phyloP scores from a whole-genome alignment of 768 basidiomycete genomes.

The Rhodotorula kratochvilovae region DNA sequence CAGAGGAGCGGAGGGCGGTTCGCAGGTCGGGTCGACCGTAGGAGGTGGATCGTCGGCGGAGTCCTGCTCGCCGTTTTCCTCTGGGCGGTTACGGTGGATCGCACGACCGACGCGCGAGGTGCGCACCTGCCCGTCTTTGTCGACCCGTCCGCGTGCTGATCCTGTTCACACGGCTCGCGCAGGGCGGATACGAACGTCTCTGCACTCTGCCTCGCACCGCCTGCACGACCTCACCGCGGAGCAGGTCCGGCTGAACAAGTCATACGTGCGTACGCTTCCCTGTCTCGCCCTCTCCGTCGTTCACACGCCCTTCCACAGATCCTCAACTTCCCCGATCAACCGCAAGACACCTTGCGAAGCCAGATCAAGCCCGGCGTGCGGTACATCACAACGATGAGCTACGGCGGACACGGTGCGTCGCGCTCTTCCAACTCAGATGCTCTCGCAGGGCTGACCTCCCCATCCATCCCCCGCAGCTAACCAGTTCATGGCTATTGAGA shows the following conservation, averaged over 20 bases:
- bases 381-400: slow-evolving; percentile 23
- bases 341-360: slow-evolving; percentile 8
- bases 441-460: background rate
- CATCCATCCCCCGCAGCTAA: slow-evolving; percentile 13
- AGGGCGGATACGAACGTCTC: background rate
- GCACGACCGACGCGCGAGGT: background rate
- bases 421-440: background rate
- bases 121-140: background rate
- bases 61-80: background rate
- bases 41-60: background rate
- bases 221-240: background rate
- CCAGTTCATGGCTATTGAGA: slow-evolving; percentile 36
- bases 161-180: background rate
- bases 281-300: background rate
- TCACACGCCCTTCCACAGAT: background rate
- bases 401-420: slow-evolving; percentile 33
- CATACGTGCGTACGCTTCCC: background rate
- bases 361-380: slow-evolving; percentile 28
- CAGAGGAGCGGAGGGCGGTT: background rate
- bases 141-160: background rate
- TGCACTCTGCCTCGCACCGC: background rate
- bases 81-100: background rate
- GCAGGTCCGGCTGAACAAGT: background rate
- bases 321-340: background rate
- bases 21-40: background rate